Conservation (phyloP, 306 rosid species). For the Hippophae gyantsensis region DNA sequence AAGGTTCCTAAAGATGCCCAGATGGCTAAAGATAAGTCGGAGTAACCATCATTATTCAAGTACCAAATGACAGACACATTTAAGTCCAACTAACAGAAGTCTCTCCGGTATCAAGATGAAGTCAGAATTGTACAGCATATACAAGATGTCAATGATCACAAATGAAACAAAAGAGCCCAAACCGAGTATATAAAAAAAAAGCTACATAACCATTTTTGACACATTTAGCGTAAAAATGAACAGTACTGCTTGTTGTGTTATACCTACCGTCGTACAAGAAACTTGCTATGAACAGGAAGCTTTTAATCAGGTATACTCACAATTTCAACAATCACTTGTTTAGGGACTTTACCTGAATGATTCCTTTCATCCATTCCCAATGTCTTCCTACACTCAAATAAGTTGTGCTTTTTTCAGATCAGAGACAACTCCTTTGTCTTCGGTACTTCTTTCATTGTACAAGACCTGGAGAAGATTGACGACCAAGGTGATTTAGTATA, state of each 20-base stretch:
- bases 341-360: conserved; percentile 42
- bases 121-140: background rate
- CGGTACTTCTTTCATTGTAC: conserved; percentile 57
- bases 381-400: conserved; percentile 35
- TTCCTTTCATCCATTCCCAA: conserved; percentile 22
- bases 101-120: too few species aligned
- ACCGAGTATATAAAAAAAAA: too few species aligned
- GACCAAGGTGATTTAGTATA: conserved; percentile 4
- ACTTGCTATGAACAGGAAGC: conserved; percentile 1
- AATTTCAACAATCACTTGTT: conserved; percentile 19
- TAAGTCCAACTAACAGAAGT: too few species aligned
- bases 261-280: background rate
- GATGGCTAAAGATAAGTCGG: too few species aligned
- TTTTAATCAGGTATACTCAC: conserved; percentile 10
- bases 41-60: too few species aligned
- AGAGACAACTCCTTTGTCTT: conserved; percentile 77
- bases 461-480: conserved; percentile 46
- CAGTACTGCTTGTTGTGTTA: too few species aligned
- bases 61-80: too few species aligned
- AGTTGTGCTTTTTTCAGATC: conserved; percentile 80
- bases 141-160: conserved; percentile 3
- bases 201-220: too few species aligned
- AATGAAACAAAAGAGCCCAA: background rate
- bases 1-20: too few species aligned
- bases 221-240: too few species aligned